Conservation (phyloP, 2,329 filamentous ascomycete species). For the Pochonia chlamydosporia region DNA sequence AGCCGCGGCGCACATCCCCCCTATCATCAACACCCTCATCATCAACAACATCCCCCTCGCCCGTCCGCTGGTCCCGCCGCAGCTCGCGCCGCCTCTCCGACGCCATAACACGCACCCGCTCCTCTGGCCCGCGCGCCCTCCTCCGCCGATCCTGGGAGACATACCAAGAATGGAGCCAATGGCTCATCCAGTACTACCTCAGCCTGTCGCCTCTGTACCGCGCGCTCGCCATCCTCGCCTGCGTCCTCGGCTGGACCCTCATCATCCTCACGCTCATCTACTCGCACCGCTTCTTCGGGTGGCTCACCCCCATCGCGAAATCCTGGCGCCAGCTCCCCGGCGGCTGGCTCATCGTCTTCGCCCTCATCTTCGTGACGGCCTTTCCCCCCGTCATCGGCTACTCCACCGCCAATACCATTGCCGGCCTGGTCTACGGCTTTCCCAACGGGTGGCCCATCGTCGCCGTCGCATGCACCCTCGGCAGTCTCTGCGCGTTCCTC, state of each 20-base stretch:
- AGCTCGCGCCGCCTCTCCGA: slow-evolving; percentile 34
- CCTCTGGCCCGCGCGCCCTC: slow-evolving; percentile 25
- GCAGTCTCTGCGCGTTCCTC: slow-evolving; percentile 74
- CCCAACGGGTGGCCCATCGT: slow-evolving; percentile 74
- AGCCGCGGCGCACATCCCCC: neutral
- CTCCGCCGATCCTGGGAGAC: slow-evolving; percentile 27
- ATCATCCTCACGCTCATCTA: slow-evolving; percentile 68
- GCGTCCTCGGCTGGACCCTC: slow-evolving; percentile 46
- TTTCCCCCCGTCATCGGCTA: slow-evolving; percentile 89
- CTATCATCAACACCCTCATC: neutral
- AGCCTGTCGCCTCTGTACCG: slow-evolving; percentile 57
- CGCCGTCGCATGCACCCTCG: slow-evolving; percentile 69
- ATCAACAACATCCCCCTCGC: slow-evolving; percentile 1
- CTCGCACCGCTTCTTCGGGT: slow-evolving; percentile 72
- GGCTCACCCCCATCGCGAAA: slow-evolving; percentile 65
- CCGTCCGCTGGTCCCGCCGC: slow-evolving; percentile 11
- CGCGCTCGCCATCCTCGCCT: slow-evolving; percentile 46
- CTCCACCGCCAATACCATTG: slow-evolving; percentile 59
- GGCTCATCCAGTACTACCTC: slow-evolving; percentile 44
- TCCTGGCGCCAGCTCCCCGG: slow-evolving; percentile 68
- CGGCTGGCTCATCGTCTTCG: slow-evolving; percentile 73
- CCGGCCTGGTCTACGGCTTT: slow-evolving; percentile 52
- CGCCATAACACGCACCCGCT: slow-evolving; percentile 4
- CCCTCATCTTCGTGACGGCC: slow-evolving; percentile 66
- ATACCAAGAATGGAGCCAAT: slow-evolving; percentile 34